Conservation (phyloP, 768 basidiomycete genomes). For the Fomitopsis serialis region DNA sequence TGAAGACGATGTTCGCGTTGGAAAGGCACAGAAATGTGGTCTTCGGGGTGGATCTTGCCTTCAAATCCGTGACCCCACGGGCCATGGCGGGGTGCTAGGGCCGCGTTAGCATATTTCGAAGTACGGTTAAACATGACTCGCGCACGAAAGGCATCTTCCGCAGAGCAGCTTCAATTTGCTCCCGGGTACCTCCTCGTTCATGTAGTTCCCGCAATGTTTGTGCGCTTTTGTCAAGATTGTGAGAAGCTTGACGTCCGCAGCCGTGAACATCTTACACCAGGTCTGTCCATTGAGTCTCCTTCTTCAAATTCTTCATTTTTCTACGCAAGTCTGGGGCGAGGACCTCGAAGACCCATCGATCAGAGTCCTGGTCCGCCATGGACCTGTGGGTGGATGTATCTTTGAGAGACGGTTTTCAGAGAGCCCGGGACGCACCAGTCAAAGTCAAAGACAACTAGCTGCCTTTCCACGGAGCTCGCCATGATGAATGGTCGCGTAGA, state of each 20-base stretch:
- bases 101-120: background rate
- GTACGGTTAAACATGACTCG: slow-evolving; percentile 1
- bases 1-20: slow-evolving; percentile 91
- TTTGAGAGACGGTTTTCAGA: background rate
- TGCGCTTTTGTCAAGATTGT: slow-evolving; percentile 37
- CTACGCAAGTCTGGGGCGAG: slow-evolving; percentile 80
- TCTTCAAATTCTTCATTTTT: slow-evolving; percentile 65
- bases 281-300: slow-evolving; percentile 84
- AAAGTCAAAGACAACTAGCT: slow-evolving; percentile 93
- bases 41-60: slow-evolving; percentile 54
- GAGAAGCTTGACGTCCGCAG: slow-evolving; percentile 4
- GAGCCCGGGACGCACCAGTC: slow-evolving; percentile 62
- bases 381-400: slow-evolving; percentile 47
- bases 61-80: slow-evolving; percentile 77
- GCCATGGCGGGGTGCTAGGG: slow-evolving; percentile 93
- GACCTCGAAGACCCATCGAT: slow-evolving; percentile 89
- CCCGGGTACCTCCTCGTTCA: slow-evolving; percentile 57
- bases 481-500: slow-evolving; percentile 4
- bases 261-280: slow-evolving; percentile 59
- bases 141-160: slow-evolving; percentile 83
- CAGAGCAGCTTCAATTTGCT: slow-evolving; percentile 76
- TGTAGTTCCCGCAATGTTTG: slow-evolving; percentile 68
- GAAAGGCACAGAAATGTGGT: slow-evolving; percentile 87
- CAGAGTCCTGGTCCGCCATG: slow-evolving; percentile 92
- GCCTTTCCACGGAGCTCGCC: slow-evolving; percentile 32